Evolutionary conservation across 2,329 filamentous ascomycete species (phyloP), one percentile per base, ranked within the genome.

Genomic region (Hyphodiscus sp.): DNA sequence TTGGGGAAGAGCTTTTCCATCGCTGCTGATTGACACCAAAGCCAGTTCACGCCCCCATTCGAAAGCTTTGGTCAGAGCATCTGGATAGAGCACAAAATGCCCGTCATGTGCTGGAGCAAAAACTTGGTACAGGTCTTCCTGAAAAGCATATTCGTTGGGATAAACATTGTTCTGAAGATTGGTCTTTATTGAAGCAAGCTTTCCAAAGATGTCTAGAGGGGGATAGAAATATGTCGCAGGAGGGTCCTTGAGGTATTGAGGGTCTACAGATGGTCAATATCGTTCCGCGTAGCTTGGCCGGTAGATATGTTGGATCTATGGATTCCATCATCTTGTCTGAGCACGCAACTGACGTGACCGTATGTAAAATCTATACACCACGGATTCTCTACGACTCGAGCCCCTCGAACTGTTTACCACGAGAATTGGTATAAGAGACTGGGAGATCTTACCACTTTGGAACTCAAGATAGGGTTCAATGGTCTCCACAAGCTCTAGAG

Each of bases 41-140:
- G 73, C 70, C 61, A 77, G 65, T 23, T 70, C 69, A 9, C 77
- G 71, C 7, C 71, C 73, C 61, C 63, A 85, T 56, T 65, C 73
- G 68, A 83, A 81, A 0, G 78, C 73, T 43, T 73, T 74, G 15
- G 64, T 59, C 9, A 83, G 72, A 4, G 76, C 70, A 58, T 82
- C 78, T 2, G 79, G 78, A 15, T 75, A 68, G 62, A 76, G 82
- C 1, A 72, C 69, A 49, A 85, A 82, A 62, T 89, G 85, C 1
- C 83, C 82, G 63, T 89, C 85, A 59, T 87, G 82, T 2, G 80
- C 78, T 1, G 71, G 72, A 20, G 74, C 73, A 38, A 83, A 71
- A 8, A 80, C 67, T 38, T 73, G 67, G 53, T 78, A 77, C 2
- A 88, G 70, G 26, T 79, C 78, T 8, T 70, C 57, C 60, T 81